These are phyloP conservation scores for Centaurea solstitialis DNA, from an alignment of 129 eudicot genomes.

Conservation along the genomic window DNA sequence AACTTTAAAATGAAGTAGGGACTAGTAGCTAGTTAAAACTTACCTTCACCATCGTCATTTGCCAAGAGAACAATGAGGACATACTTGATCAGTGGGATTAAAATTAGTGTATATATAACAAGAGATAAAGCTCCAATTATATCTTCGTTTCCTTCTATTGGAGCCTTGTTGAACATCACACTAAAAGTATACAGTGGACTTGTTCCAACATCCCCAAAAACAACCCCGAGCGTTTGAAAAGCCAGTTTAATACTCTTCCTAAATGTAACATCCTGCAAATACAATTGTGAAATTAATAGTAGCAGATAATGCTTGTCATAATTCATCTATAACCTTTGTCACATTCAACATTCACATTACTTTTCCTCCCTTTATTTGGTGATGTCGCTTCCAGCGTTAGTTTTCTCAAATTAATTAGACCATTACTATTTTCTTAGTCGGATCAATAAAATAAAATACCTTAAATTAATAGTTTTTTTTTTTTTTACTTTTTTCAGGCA, in stretches of 20 bases:
- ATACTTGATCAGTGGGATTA: slow-evolving; percentile 82
- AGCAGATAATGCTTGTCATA: background rate
- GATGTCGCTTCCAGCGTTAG: background rate
- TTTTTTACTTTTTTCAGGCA: background rate
- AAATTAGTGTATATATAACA: slow-evolving; percentile 75
- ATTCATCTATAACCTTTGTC: background rate
- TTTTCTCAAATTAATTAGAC: background rate
- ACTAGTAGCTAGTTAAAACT: slow-evolving; percentile 1
- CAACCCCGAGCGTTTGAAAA: slow-evolving; percentile 94
- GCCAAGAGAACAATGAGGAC: slow-evolving; percentile 86
- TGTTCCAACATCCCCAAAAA: slow-evolving; percentile 97
- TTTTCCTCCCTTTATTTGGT: background rate
- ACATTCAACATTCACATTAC: background rate
- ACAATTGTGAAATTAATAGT: slow-evolving; percentile 9
- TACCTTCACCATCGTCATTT: slow-evolving; percentile 97
- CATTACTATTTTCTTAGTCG: background rate
- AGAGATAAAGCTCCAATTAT: slow-evolving; percentile 94
- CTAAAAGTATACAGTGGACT: slow-evolving; percentile 91
- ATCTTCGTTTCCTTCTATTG: slow-evolving; percentile 81
- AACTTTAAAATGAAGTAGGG: background rate
- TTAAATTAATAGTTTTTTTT: background rate
- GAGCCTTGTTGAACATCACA: slow-evolving; percentile 94
- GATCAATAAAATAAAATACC: background rate
- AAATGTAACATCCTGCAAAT: slow-evolving; percentile 63
- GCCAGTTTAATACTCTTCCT: slow-evolving; percentile 57